Base-by-base conservation (phyloP, 352 stramenopile genomes). In the Pythium inflatum region DNA sequence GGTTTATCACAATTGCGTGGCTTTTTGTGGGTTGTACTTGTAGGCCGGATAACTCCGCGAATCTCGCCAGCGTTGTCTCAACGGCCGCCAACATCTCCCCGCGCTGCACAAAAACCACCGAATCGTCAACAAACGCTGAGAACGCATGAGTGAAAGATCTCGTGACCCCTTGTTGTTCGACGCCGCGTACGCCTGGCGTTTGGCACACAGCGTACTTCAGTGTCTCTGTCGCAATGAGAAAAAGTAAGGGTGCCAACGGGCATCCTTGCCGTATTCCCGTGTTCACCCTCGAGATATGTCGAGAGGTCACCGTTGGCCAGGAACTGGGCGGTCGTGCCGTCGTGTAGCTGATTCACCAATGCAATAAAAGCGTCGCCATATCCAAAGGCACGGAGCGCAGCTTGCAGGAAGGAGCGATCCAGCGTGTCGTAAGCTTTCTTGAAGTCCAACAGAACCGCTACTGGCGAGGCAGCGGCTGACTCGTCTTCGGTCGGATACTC, bases 51-150 rank as follows among this genome's bases (percentile, higher is more conserved):
- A 71, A 2, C 2, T 16, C 51, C 1, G 25, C 51, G 38, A 75
- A 78, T 9, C 33, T 5, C 1, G n/a, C 8, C 14, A 78, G 41
- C 1, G 50, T 31, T 0, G 13, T 5, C 16, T 62, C 22, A 0
- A 69, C 8, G 20, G 1, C 27, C 3, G 4, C 0, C 2, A 75
- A 6, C 57, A 71, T 62, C 0, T 28, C n/a, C 7, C 49, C 50
- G 1, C 49, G 2, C 1, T n/a, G 12, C 0, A 75, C 4, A 28
- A 68, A 74, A 0, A 74, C 50, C 3, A 51, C 56, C 0, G 73
- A 69, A 45, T 79, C 73, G 31, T 79, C 69, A 1, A 79, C 69
- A 48, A 79, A 76, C 2, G 58, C 64, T n/a, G 68, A 67, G 8
- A 71, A 65, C 13, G 16, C 13, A 27, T 70, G 59, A 1, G 18